Percentiles rank a stretch among this genome's conserved stretches.
Evolutionary conservation across 2,329 filamentous ascomycete genomes (phyloP).

Genomic region (Trichoderma harzianum): DNA sequence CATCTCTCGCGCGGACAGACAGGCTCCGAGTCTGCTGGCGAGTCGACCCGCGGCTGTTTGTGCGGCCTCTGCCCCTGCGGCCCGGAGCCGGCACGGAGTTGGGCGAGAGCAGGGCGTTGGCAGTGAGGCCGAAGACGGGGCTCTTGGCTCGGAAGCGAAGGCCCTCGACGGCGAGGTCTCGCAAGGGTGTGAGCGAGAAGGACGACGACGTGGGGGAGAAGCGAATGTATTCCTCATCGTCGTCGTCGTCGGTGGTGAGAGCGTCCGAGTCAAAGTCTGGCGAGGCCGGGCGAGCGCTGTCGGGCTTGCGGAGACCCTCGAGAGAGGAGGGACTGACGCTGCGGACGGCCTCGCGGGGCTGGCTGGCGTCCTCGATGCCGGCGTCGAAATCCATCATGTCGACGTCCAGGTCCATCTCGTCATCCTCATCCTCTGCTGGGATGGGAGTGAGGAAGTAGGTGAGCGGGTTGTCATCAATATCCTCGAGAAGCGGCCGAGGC

Average conservation of each 20-base stretch:
- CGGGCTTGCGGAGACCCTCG: conserved; percentile 46
- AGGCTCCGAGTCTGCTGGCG: conserved; percentile 28
- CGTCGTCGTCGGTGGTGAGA: conserved; percentile 44
- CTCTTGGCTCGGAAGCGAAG: conserved; percentile 31
- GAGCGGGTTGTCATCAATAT: conserved; percentile 52
- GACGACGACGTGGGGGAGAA: conserved; percentile 40
- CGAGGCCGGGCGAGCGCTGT: conserved; percentile 31
- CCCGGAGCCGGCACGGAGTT: conserved; percentile 9
- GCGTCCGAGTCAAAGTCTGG: conserved; percentile 41
- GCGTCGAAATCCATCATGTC: conserved; percentile 54
- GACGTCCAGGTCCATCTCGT: conserved; percentile 38
- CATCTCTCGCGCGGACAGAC: conserved; percentile 37
- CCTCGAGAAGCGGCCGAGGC: conserved; percentile 43
- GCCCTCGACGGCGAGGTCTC: conserved; percentile 41
- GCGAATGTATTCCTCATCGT: conserved; percentile 50
- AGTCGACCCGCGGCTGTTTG: conserved; percentile 30
- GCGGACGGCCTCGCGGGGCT: conserved; percentile 45
- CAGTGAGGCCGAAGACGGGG: conserved; percentile 30
- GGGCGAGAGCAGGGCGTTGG: conserved; percentile 31
- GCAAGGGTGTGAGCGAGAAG: conserved; percentile 41
- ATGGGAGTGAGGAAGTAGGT: conserved; percentile 55
- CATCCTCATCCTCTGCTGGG: conserved; percentile 43
- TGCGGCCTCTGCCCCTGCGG: conserved; percentile 25
- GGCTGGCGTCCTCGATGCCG: conserved; percentile 51
- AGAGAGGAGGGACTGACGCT: conserved; percentile 57